A percentile compares a stretch with the other conserved stretches of the same genome.
These are phyloP conservation scores for Epichloe uncinata DNA, from an alignment of 2,329 filamentous ascomycete genomes.

Conservation along the genomic window DNA sequence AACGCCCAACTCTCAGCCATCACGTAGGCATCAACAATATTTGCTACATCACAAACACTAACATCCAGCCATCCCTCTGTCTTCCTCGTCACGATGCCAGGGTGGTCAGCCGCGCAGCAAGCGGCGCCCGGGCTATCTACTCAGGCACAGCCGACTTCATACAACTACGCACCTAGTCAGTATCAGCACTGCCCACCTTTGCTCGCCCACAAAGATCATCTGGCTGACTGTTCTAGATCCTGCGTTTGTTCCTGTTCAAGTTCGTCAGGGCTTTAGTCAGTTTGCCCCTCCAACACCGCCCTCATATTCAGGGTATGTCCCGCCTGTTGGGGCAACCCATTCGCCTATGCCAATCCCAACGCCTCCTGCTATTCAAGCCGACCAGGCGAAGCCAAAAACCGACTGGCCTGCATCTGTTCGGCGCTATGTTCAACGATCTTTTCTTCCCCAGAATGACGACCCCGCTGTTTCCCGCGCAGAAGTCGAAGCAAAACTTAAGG, in stretches of 20 bases:
- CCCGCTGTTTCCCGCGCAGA: constrained; percentile 49
- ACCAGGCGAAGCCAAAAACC: constrained; percentile 44
- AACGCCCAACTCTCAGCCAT: not conserved
- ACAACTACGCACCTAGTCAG: constrained; percentile 27
- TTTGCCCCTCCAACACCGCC: constrained; percentile 25
- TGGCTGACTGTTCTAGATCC: constrained; percentile 27
- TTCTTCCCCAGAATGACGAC: constrained; percentile 59
- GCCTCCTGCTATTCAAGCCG: constrained; percentile 13
- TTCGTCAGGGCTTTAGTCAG: constrained; percentile 45
- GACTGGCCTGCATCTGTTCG: constrained; percentile 76
- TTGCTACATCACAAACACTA: constrained; percentile 3
- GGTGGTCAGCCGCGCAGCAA: constrained; percentile 24
- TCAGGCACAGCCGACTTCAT: constrained; percentile 20
- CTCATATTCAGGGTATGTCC: constrained; percentile 18
- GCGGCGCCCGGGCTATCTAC: constrained; percentile 28
- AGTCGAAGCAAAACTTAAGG: constrained; percentile 73
- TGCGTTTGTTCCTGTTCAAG: constrained; percentile 48
- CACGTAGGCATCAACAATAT: not conserved
- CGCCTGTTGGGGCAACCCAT: constrained; percentile 15
- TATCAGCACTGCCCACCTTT: constrained; percentile 6
- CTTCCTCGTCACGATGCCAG: constrained; percentile 20
- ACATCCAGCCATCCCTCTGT: constrained; percentile 2
- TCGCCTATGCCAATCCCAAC: constrained; percentile 17
- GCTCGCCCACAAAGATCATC: not conserved
- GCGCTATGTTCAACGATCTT: constrained; percentile 79